Conservation (phyloP, 768 basidiomycete species). For the Mrakia frigida region DNA sequence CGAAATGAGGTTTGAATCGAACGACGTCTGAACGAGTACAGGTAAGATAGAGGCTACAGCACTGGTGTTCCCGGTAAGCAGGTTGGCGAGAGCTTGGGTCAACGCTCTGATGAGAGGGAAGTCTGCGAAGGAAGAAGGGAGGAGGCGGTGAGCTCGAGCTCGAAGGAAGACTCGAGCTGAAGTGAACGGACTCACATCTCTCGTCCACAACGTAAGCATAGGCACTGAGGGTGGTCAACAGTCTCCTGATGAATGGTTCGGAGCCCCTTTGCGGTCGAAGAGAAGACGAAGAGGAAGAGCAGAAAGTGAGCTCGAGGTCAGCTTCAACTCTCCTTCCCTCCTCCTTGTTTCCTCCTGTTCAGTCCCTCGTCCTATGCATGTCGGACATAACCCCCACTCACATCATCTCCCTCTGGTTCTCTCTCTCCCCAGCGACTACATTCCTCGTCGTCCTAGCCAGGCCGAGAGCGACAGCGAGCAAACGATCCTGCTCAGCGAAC, state of each 20-base stretch:
- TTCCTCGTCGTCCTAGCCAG: slow-evolving; percentile 78
- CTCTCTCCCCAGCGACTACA: slow-evolving; percentile 65
- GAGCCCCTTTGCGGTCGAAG: not conserved
- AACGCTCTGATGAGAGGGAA: slow-evolving; percentile 60
- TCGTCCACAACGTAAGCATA: slow-evolving; percentile 7
- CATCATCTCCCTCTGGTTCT: slow-evolving; percentile 47
- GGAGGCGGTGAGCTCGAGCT: not conserved
- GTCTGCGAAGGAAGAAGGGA: slow-evolving; percentile 42
- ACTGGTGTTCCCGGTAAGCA: slow-evolving; percentile 66
- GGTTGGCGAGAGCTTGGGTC: slow-evolving; percentile 74
- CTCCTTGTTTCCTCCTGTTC: not conserved
- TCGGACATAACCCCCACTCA: too few relatives aligned
- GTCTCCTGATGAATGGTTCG: not conserved
- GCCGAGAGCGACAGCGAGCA: slow-evolving; percentile 34
- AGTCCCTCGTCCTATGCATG: not conserved
- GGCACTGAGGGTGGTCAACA: not conserved
- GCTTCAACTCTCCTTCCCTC: not conserved
- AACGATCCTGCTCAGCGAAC: slow-evolving; percentile 32
- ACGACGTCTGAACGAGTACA: slow-evolving; percentile 60
- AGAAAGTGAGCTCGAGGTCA: not conserved
- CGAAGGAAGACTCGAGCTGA: too few relatives aligned
- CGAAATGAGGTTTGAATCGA: slow-evolving; percentile 71
- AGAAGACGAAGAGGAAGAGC: not conserved
- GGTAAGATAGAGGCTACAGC: slow-evolving; percentile 60
- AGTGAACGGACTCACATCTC: not conserved